Percentiles rank a stretch among this genome's conserved stretches.
These are phyloP conservation scores for Trichophyton verrucosum DNA, from an alignment of 2,329 filamentous ascomycete species.

Conservation along the genomic window DNA sequence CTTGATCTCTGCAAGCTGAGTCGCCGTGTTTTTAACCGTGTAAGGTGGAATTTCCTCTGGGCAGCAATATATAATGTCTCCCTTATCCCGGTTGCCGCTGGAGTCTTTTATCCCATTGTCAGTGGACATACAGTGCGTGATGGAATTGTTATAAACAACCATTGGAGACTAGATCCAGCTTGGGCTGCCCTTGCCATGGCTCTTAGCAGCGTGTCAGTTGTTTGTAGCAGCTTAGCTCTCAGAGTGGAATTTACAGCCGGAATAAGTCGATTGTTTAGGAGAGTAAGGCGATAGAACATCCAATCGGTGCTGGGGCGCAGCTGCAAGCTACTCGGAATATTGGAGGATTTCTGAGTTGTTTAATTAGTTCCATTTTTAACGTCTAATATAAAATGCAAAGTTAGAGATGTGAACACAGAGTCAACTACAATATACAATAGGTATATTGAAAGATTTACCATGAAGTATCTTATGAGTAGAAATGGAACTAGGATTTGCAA, in stretches of 20 bases:
- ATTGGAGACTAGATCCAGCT: conserved; percentile 38
- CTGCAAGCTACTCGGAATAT: not conserved
- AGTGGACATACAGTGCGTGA: conserved; percentile 26
- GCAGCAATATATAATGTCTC: conserved; percentile 69
- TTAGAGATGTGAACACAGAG: too few relatives aligned
- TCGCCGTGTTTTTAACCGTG: conserved; percentile 58
- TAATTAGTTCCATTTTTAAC: too few relatives aligned
- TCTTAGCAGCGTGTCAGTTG: conserved; percentile 77
- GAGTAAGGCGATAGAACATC: not conserved
- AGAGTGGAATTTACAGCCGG: conserved; percentile 32
- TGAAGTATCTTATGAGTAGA: too few relatives aligned
- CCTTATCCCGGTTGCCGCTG: conserved; percentile 69
- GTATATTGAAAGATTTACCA: too few relatives aligned
- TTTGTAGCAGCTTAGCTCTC: conserved; percentile 66
- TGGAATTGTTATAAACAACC: conserved; percentile 23
- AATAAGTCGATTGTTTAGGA: not conserved
- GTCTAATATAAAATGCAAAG: too few relatives aligned
- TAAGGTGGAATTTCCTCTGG: conserved; percentile 79
- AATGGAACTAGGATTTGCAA: too few relatives aligned
- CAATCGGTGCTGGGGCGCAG: too few relatives aligned
- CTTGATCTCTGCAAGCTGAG: conserved; percentile 63
- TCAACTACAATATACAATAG: too few relatives aligned
- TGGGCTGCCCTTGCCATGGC: conserved; percentile 94
- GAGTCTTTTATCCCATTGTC: conserved; percentile 56
- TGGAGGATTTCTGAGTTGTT: not conserved